Base-by-base conservation (phyloP, 2,329 filamentous ascomycete genomes). In the Colletotrichum endophyticum region DNA sequence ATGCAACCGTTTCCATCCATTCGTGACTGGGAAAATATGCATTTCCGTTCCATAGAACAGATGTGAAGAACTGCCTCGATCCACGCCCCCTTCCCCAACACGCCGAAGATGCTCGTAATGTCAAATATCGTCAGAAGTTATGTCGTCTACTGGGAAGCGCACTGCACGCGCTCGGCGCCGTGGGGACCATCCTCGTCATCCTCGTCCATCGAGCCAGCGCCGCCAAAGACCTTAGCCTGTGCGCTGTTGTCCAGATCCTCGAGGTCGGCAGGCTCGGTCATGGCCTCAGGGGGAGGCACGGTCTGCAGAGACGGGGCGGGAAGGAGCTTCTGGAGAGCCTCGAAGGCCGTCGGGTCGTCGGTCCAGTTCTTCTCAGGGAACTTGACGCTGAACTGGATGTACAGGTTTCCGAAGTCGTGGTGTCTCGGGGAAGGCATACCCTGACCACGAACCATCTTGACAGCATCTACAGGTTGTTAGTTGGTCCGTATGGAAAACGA, bases 371-470 rank as follows among this genome's bases (percentile, higher is more conserved):
- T 94, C 83, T 95, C 94, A 66, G 97, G 97, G 91, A 99, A 99
- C 88, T 98, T 98, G 87, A 99, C 96, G 82, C 95, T 94, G 88
- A 99, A 99, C 84, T 98, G 95, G 83, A 99, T 96, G 89, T 97
- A 99, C 81, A 99, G 90, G 88, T 99, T 98, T 82, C 97, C 97
- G 83, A 92, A 93, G 86, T 99, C 95, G 89, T 99, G 97, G 86
- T 99, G 97, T 81, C 97, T 93, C 86, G 92, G 94, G 6, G 97
- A 98, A 57, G 97, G 97, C 97, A 99, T 99, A 85, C 97, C 97
- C 87, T 99, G 97, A 79, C 96, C 96, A 79, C 95, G 95, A 82
- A 99, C 94, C 86, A 98, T 94, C 89, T 98, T 99, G 84, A 99
- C 92, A 80, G 95, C 90, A 80, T 95, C 97, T 98, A 81, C 4